Conservation (phyloP, 306 rosid species). For the Pachyrhizus erosus region DNA sequence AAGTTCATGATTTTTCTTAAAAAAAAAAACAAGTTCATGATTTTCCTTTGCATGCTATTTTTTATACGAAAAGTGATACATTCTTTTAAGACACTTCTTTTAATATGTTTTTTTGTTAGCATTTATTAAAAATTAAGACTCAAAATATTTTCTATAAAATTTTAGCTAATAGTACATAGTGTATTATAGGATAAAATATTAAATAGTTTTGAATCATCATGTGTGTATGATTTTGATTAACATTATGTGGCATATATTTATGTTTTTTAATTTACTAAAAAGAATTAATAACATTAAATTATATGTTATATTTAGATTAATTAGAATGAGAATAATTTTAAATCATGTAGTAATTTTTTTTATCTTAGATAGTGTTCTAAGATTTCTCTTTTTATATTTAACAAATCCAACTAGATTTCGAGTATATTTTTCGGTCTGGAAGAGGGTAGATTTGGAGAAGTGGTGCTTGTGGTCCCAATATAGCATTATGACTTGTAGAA, state of each 20-base stretch:
- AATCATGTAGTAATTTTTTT: too few relatives aligned
- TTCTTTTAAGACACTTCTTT: neutral
- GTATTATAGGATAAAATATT: neutral
- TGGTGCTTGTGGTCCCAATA: slow-evolving; percentile 42
- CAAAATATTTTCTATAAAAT: neutral
- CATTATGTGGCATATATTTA: too few relatives aligned
- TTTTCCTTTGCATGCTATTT: neutral
- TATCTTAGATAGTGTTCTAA: neutral
- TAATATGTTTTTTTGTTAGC: too few relatives aligned
- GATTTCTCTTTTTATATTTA: neutral
- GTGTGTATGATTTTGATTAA: too few relatives aligned
- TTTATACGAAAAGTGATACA: neutral
- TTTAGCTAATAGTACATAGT: neutral
- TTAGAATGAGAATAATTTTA: too few relatives aligned
- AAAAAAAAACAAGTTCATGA: neutral
- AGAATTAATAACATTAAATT: too few relatives aligned
- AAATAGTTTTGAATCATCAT: too few relatives aligned
- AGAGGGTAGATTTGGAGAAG: slow-evolving; percentile 8
- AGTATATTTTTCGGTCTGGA: slow-evolving; percentile 1
- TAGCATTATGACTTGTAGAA: slow-evolving; percentile 31
- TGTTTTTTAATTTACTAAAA: too few relatives aligned
- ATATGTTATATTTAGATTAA: too few relatives aligned
- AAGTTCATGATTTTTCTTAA: neutral
- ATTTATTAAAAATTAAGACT: neutral
- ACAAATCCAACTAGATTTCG: neutral